Percentiles rank a stretch among this genome's conserved stretches.
Conservation (phyloP, 768 basidiomycete genomes). For the Amanita phalloides region DNA sequence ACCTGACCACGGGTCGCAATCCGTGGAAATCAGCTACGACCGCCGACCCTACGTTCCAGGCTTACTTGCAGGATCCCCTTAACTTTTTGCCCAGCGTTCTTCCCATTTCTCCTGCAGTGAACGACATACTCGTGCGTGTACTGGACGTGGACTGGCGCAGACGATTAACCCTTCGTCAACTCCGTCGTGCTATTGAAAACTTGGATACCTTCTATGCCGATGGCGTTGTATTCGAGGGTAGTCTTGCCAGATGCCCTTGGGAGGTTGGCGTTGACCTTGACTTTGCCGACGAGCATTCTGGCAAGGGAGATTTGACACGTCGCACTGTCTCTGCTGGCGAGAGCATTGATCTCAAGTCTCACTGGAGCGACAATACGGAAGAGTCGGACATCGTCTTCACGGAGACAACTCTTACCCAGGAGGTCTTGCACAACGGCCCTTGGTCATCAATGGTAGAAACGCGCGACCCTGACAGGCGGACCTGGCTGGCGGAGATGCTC, state of each 20-base stretch:
- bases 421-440: slow-evolving; percentile 24
- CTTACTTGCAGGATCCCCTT: slow-evolving; percentile 71
- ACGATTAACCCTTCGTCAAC: slow-evolving; percentile 35
- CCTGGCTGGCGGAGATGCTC: slow-evolving; percentile 44
- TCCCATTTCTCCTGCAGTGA: slow-evolving; percentile 69
- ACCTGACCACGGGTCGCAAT: slow-evolving; percentile 89
- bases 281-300: slow-evolving; percentile 35
- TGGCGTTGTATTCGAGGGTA: slow-evolving; percentile 64
- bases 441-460: slow-evolving; percentile 27
- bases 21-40: slow-evolving; percentile 88
- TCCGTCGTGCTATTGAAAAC: slow-evolving; percentile 42
- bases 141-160: slow-evolving; percentile 46
- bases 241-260: slow-evolving; percentile 69
- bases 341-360: slow-evolving; percentile 30
- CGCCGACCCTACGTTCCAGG: slow-evolving; percentile 86
- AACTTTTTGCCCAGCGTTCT: slow-evolving; percentile 83
- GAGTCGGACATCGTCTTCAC: slow-evolving; percentile 37
- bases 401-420: slow-evolving; percentile 20
- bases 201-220: slow-evolving; percentile 59
- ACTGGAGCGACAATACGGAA: slow-evolving; percentile 49
- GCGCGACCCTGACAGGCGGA: slow-evolving; percentile 35
- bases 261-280: slow-evolving; percentile 64
- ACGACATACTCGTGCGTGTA: slow-evolving; percentile 68
- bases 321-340: slow-evolving; percentile 24
- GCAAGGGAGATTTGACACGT: slow-evolving; percentile 28